Percentiles rank a stretch among this genome's conserved stretches.
These are phyloP conservation scores for Gentiana straminea DNA, from an alignment of 257 asterid genomes.

Conservation along the genomic window DNA sequence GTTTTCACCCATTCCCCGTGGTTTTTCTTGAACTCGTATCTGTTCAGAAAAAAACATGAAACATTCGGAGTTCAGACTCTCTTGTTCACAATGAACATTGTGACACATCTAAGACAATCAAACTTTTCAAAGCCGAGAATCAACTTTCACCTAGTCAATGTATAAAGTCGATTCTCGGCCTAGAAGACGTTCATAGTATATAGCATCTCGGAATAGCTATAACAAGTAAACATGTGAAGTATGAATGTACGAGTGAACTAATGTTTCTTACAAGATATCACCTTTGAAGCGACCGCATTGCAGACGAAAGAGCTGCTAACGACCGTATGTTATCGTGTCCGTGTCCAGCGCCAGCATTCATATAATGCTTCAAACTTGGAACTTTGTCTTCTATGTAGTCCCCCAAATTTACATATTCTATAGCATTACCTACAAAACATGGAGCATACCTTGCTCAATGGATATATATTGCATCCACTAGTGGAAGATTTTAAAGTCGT, in stretches of 20 bases:
- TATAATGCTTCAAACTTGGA: constrained; percentile 58
- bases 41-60: constrained; percentile 3
- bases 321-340: constrained; percentile 45
- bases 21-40: constrained; percentile 76
- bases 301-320: constrained; percentile 65
- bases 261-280: constrained; percentile 11
- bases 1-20: constrained; percentile 77
- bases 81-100: no score
- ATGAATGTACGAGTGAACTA: no score
- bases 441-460: background rate
- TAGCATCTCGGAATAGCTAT: background rate
- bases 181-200: no score
- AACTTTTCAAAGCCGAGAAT: no score
- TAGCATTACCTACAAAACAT: constrained; percentile 30
- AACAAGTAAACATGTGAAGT: background rate
- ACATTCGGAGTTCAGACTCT: no score
- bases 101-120: no score
- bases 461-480: no score
- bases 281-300: constrained; percentile 80
- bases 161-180: no score
- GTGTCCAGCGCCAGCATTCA: constrained; percentile 18
- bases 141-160: no score
- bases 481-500: no score
- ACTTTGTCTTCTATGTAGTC: constrained; percentile 45
- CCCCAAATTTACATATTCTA: constrained; percentile 43